phyloP scores from a whole-genome alignment of 257 asterid genomes.

The Solanum pimpinellifolium region DNA sequence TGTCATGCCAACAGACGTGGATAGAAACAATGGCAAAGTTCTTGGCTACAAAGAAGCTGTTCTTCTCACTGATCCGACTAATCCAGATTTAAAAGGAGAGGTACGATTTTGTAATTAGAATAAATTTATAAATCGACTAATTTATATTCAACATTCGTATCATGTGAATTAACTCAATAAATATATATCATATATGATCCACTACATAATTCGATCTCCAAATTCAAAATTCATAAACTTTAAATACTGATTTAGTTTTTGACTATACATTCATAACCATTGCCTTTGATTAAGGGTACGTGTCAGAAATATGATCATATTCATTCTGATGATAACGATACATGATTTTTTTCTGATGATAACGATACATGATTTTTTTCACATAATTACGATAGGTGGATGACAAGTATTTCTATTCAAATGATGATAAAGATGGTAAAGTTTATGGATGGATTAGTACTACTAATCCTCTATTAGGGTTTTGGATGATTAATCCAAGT shows the following conservation, averaged over 20 bases:
- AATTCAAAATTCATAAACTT: neutral
- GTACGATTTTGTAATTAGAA: neutral
- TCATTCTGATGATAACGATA: neutral
- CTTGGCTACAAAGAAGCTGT: constrained; percentile 53
- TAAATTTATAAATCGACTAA: neutral
- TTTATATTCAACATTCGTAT: rapidly evolving
- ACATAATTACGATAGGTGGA: constrained; percentile 31
- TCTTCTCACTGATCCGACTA: constrained; percentile 25
- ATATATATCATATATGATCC: neutral
- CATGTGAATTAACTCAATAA: neutral
- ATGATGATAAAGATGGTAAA: constrained; percentile 37
- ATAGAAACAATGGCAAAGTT: constrained; percentile 17
- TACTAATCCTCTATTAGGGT: constrained; percentile 19
- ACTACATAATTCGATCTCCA: neutral
- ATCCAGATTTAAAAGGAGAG: constrained; percentile 41
- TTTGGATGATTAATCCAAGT: constrained; percentile 70
- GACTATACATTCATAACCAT: neutral
- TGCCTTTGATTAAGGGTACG: neutral
- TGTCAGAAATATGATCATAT: neutral
- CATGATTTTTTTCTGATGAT: neutral
- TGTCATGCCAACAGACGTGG: constrained; percentile 32
- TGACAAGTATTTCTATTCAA: constrained; percentile 46
- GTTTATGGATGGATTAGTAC: constrained; percentile 48
- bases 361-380: neutral
- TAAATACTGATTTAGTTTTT: neutral